A percentile compares a stretch with the other conserved stretches of the same genome.
phyloP scores from a whole-genome alignment of 1,284 basidiomycete species.

The Rugosomyces carneus region DNA sequence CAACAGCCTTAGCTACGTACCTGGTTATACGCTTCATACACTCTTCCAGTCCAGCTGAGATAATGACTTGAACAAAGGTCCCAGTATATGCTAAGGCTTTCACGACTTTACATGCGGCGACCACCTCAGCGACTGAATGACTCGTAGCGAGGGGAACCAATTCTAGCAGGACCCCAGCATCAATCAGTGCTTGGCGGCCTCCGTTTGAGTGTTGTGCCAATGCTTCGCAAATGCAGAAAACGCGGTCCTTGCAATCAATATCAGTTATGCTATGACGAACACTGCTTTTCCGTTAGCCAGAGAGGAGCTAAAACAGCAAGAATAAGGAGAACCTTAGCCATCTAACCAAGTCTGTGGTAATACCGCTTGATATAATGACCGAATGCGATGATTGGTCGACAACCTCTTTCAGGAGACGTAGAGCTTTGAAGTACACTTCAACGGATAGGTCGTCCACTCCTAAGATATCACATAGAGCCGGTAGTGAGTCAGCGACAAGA shows the following conservation, averaged over 20 bases:
- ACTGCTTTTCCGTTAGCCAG: conserved; percentile 4
- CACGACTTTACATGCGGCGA: conserved; percentile 13
- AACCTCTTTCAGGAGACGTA: conserved; percentile 9
- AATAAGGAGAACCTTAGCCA: conserved; percentile 11
- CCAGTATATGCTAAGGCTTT: conserved; percentile 10
- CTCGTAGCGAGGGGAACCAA: conserved; percentile 7
- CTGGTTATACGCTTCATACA: conserved; percentile 11
- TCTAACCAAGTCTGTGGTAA: conserved; percentile 7
- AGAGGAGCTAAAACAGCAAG: neutral
- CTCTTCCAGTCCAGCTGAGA: conserved; percentile 9
- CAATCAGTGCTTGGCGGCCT: conserved; percentile 14
- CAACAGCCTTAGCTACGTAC: neutral
- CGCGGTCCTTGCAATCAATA: conserved; percentile 4
- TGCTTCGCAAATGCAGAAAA: conserved; percentile 10
- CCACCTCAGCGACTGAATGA: conserved; percentile 7
- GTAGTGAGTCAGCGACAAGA: conserved; percentile 10
- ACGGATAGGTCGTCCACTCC: conserved; percentile 6
- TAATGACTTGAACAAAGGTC: conserved; percentile 6
- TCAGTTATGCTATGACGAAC: conserved; percentile 12
- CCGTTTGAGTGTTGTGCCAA: conserved; percentile 13
- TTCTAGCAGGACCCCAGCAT: conserved; percentile 8
- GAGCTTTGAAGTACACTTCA: conserved; percentile 4
- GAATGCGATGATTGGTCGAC: conserved; percentile 7
- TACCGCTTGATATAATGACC: conserved; percentile 11
- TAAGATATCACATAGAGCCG: conserved; percentile 13